Percentiles rank a stretch among this genome's conserved stretches.
Evolutionary conservation across 805 yeast genomes (phyloP).

Genomic region (Maudiozyma saulgeensis): DNA sequence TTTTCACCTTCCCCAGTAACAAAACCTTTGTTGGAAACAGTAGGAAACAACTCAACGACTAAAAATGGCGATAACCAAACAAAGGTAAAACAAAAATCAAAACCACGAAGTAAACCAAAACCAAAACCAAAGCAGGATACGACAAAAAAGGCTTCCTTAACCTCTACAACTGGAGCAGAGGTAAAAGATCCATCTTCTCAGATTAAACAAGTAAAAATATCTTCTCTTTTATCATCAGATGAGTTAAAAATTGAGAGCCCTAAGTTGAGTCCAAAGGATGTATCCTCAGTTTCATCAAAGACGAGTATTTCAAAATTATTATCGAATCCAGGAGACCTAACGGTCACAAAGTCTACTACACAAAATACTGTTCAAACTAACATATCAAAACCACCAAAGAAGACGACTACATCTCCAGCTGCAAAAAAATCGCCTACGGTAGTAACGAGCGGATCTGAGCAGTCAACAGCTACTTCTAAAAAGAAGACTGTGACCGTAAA

Average conservation of each 20-base stretch:
- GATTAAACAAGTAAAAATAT: slow-evolving; percentile 12
- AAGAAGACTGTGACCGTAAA: neutral
- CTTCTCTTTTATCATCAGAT: slow-evolving; percentile 10
- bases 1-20: neutral
- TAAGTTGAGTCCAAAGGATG: too few relatives aligned
- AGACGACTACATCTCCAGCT: neutral
- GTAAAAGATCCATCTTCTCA: neutral
- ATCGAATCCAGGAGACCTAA: too few relatives aligned
- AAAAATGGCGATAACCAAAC: too few relatives aligned
- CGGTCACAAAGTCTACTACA: too few relatives aligned
- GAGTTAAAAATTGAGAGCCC: neutral
- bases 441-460: neutral
- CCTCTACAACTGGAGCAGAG: neutral
- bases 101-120: neutral
- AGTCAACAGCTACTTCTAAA: neutral
- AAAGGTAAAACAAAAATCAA: neutral
- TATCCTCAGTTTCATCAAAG: too few relatives aligned
- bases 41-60: neutral
- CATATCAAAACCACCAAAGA: too few relatives aligned
- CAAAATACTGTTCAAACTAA: too few relatives aligned
- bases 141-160: neutral
- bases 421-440: neutral
- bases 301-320: too few relatives aligned
- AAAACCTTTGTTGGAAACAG: neutral
- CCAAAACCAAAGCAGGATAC: slow-evolving; percentile 1